These are phyloP conservation scores for Rhazya stricta DNA, from an alignment of 257 asterid species.

Conservation along the genomic window DNA sequence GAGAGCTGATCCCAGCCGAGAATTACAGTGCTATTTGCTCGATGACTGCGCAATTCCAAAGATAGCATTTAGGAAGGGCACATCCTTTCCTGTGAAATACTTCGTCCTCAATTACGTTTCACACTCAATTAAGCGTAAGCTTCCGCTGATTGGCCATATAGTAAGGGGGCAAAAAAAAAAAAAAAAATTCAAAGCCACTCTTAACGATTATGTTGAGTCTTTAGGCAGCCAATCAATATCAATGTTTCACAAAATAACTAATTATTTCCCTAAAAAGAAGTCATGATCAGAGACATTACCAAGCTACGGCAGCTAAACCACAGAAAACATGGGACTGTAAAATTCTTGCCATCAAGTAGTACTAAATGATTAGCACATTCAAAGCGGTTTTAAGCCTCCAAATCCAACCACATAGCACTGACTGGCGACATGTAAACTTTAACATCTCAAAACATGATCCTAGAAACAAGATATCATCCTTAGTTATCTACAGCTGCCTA, in stretches of 20 bases:
- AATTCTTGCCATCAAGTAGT: not conserved
- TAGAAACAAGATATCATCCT: constrained; percentile 9
- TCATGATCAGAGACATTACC: not conserved
- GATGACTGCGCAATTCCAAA: not conserved
- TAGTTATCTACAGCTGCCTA: constrained; percentile 18
- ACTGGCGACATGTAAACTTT: not conserved
- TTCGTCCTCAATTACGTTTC: too few species aligned
- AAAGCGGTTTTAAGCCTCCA: not conserved
- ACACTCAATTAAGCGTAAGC: too few species aligned
- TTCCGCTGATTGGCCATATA: too few species aligned
- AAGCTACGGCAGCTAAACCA: not conserved
- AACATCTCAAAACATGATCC: constrained; percentile 5
- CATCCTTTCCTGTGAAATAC: too few species aligned
- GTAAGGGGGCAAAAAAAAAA: too few species aligned
- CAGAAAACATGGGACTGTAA: not conserved
- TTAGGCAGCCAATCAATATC: not conserved
- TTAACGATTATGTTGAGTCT: too few species aligned
- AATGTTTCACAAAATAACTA: not conserved
- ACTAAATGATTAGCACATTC: not conserved
- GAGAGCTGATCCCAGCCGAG: too few species aligned
- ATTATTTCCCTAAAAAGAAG: not conserved
- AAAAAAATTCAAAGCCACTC: too few species aligned
- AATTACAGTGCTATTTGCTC: not conserved
- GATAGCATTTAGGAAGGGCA: too few species aligned
- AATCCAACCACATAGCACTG: not conserved